These are phyloP conservation scores for Hypoxylon sp. DNA, from an alignment of 2,329 filamentous ascomycete genomes.

Conservation along the genomic window DNA sequence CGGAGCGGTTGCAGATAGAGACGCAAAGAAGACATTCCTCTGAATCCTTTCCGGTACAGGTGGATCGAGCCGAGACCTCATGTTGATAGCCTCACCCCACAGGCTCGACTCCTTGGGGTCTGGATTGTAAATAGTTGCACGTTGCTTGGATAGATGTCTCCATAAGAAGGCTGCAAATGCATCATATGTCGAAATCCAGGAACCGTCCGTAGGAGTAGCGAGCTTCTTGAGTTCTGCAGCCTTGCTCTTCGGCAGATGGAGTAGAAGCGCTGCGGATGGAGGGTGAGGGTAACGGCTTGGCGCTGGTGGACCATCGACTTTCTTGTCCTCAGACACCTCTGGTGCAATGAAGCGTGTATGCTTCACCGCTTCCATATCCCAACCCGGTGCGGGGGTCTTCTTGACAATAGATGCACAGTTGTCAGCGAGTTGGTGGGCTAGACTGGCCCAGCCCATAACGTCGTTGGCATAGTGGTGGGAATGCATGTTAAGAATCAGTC, in stretches of 20 bases:
- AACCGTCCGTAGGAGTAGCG: conserved; percentile 52
- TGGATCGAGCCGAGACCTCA: conserved; percentile 57
- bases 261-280: conserved; percentile 54
- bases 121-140: conserved; percentile 55
- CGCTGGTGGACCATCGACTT: conserved; percentile 53
- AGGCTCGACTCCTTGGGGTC: conserved; percentile 49
- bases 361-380: conserved; percentile 57
- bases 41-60: conserved; percentile 55
- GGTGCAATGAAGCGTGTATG: conserved; percentile 54
- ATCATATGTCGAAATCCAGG: conserved; percentile 64
- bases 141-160: conserved; percentile 57
- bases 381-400: conserved; percentile 53
- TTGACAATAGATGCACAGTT: conserved; percentile 58
- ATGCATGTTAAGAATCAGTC: conserved; percentile 60
- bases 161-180: conserved; percentile 61
- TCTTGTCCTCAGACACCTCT: conserved; percentile 49
- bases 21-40: conserved; percentile 44
- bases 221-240: conserved; percentile 58
- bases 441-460: conserved; percentile 59
- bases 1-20: conserved; percentile 43
- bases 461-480: conserved; percentile 62
- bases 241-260: conserved; percentile 63
- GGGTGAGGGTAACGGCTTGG: conserved; percentile 53
- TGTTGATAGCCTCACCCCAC: conserved; percentile 59
- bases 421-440: conserved; percentile 60